phyloP scores from a whole-genome alignment of 129 eudicot genomes.

The Flaveria linearis region DNA sequence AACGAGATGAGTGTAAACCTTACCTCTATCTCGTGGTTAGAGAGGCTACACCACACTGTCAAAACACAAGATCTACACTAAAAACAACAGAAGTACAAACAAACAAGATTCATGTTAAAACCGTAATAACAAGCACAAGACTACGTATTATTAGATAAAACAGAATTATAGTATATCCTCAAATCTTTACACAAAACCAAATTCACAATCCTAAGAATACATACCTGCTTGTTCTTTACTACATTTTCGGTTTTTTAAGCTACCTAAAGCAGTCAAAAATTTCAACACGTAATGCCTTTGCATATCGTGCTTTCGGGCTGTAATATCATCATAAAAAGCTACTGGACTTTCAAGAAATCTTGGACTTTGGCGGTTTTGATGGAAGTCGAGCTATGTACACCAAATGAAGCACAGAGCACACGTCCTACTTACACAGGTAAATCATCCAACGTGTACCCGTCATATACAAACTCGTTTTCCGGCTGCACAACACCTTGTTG shows the following conservation, averaged over 20 bases:
- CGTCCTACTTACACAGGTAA: conserved; percentile 52
- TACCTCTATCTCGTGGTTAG: no score
- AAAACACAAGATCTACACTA: no score
- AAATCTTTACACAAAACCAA: conserved; percentile 27
- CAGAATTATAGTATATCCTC: conserved; percentile 28
- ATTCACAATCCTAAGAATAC: conserved; percentile 36
- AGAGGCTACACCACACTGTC: no score
- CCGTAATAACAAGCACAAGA: conserved; percentile 14
- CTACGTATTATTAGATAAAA: conserved; percentile 11
- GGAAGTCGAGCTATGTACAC: conserved; percentile 46
- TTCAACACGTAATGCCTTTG: conserved; percentile 46
- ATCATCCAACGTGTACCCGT: conserved; percentile 74
- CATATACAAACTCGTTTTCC: conserved; percentile 64
- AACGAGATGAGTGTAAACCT: no score
- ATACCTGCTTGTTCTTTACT: conserved; percentile 12
- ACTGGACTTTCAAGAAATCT: conserved; percentile 30
- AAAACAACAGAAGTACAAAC: conserved; percentile 9
- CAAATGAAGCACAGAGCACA: conserved; percentile 21
- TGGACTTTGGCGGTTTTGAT: conserved; percentile 9
- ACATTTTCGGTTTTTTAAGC: conserved; percentile 32
- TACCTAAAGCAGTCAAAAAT: conserved; percentile 45
- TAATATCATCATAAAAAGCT: conserved; percentile 24
- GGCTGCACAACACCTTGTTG: conserved; percentile 64
- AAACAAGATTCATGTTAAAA: not conserved
- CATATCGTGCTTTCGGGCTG: conserved; percentile 29